Percentiles rank a stretch among this genome's conserved stretches.
These are phyloP conservation scores for Inga laurina DNA, from an alignment of 306 rosid genomes.

Conservation along the genomic window DNA sequence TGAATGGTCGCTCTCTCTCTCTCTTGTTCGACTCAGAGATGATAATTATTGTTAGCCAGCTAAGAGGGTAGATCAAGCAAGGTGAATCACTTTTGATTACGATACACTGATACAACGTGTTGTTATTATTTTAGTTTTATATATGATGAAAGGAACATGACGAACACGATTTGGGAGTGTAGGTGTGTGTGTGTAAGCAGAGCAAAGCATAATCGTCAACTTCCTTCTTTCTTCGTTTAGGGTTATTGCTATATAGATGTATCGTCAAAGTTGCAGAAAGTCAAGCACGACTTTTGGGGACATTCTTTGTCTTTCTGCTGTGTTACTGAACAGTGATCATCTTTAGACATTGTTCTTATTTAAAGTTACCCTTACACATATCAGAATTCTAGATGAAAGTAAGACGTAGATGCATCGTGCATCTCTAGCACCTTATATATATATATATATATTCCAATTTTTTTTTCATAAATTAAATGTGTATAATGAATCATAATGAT, in stretches of 20 bases:
- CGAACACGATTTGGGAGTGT: neutral
- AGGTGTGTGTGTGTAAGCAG: neutral
- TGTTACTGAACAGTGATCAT: neutral
- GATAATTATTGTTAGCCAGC: conserved; percentile 32
- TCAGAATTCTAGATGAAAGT: neutral
- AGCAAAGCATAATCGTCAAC: neutral
- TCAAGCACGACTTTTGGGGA: conserved; percentile 27
- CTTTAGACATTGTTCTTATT: neutral
- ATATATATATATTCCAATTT: no score
- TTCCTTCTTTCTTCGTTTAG: neutral
- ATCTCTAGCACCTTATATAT: neutral
- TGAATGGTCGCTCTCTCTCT: conserved; percentile 32
- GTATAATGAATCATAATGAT: neutral
- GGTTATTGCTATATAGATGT: neutral
- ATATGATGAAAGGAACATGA: conserved; percentile 22
- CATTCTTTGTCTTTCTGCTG: conserved; percentile 24
- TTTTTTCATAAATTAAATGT: neutral
- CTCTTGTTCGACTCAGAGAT: conserved; percentile 5
- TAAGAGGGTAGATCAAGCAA: conserved; percentile 16
- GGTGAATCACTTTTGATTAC: conserved; percentile 14
- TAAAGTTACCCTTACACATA: neutral
- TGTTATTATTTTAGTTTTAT: neutral
- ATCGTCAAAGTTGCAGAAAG: conserved; percentile 3
- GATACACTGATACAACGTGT: neutral
- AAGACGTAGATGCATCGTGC: neutral